Conservation (phyloP, 2,329 filamentous ascomycete species). For the Neospermospora avenae region DNA sequence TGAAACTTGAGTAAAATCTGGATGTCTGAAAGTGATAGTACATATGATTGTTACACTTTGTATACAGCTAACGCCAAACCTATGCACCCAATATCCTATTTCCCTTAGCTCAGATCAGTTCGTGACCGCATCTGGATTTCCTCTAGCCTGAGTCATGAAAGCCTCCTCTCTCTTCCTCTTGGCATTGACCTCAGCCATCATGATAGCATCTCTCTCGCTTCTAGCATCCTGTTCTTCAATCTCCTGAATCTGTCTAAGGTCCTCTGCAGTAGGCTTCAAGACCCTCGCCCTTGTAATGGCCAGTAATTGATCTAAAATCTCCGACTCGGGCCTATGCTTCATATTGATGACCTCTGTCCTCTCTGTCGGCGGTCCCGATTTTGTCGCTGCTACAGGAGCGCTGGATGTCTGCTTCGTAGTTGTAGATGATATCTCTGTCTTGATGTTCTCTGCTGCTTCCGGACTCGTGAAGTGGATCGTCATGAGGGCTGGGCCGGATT, state of each 20-base stretch:
- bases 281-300: constrained; percentile 57
- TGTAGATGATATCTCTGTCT: constrained; percentile 31
- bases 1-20: background rate
- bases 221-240: constrained; percentile 52
- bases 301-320: constrained; percentile 63
- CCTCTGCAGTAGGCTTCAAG: constrained; percentile 56
- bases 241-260: constrained; percentile 55
- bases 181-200: constrained; percentile 49
- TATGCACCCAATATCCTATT: constrained; percentile 13
- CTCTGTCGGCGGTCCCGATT: constrained; percentile 43
- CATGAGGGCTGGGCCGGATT: constrained; percentile 56
- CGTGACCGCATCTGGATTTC: constrained; percentile 6
- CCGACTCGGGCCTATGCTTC: constrained; percentile 55
- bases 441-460: constrained; percentile 9
- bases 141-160: constrained; percentile 52
- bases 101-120: background rate
- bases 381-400: constrained; percentile 29
- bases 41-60: constrained; percentile 2
- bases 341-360: constrained; percentile 58
- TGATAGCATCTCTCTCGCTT: constrained; percentile 52
- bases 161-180: constrained; percentile 61
- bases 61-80: constrained; percentile 24
- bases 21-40: background rate
- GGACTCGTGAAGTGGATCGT: constrained; percentile 58
- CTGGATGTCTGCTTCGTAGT: constrained; percentile 47